Conservation (phyloP, 306 rosid species). For the Lathyrus aphaca region DNA sequence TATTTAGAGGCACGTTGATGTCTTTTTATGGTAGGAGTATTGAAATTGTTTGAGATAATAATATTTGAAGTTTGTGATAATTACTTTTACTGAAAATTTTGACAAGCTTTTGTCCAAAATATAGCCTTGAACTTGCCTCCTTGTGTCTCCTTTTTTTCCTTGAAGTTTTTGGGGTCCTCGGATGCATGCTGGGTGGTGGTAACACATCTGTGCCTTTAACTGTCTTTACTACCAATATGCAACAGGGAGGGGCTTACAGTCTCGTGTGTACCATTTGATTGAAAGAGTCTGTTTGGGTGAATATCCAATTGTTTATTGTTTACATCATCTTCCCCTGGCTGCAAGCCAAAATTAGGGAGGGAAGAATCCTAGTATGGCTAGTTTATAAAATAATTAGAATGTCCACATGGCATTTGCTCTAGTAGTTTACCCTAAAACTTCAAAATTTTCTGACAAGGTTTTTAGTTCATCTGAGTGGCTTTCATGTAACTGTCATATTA, state of each 20-base stretch:
- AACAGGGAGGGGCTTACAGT: not conserved
- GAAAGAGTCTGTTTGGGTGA: slow-evolving; percentile 23
- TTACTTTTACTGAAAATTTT: not conserved
- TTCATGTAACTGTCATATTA: not conserved
- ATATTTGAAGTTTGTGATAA: slow-evolving; percentile 25
- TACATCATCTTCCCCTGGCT: not conserved
- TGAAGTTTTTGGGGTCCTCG: not conserved
- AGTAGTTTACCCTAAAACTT: slow-evolving; percentile 2
- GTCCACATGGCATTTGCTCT: slow-evolving; percentile 5
- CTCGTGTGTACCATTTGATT: slow-evolving; percentile 8
- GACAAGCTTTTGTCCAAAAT: slow-evolving; percentile 19
- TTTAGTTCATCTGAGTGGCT: slow-evolving; percentile 12
- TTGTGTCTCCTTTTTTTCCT: not conserved
- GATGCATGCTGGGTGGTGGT: not conserved
- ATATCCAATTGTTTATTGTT: slow-evolving; percentile 16
- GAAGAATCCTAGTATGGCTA: slow-evolving; percentile 9
- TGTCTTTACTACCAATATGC: slow-evolving; percentile 10
- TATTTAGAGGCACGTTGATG: not conserved
- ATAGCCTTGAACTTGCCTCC: slow-evolving; percentile 10
- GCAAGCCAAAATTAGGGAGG: not conserved
- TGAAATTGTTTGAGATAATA: slow-evolving; percentile 9
- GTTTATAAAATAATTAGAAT: slow-evolving; percentile 17
- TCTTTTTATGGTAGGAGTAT: slow-evolving; percentile 20
- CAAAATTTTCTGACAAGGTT: not conserved
- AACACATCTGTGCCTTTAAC: not conserved